phyloP scores from a whole-genome alignment of 106 monocot genomes.

The Dendrobium chrysotoxum region DNA sequence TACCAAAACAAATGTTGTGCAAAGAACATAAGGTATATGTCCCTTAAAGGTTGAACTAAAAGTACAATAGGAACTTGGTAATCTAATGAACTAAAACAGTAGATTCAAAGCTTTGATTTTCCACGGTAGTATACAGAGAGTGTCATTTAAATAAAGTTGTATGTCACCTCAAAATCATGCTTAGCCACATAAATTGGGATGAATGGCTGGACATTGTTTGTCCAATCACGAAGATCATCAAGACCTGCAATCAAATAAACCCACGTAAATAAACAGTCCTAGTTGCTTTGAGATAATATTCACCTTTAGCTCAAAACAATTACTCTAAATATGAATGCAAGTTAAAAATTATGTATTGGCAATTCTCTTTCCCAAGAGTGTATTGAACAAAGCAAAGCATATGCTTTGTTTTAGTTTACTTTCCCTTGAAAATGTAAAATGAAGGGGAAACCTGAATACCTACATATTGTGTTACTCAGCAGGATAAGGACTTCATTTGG shows the following conservation, averaged over 20 bases:
- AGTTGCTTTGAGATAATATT: constrained; percentile 4
- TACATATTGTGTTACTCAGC: neutral
- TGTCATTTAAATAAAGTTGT: neutral
- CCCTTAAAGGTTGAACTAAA: neutral
- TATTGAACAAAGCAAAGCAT: neutral
- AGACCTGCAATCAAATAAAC: constrained; percentile 50
- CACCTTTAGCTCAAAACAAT: neutral
- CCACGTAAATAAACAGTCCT: neutral
- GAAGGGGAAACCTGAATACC: neutral
- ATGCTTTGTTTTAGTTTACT: neutral
- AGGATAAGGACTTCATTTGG: too few relatives aligned
- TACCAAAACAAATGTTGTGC: neutral
- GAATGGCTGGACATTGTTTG: constrained; percentile 84
- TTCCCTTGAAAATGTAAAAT: neutral
- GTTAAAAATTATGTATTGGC: neutral
- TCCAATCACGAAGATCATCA: constrained; percentile 99
- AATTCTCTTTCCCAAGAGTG: too few relatives aligned
- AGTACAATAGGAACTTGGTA: neutral
- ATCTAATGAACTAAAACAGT: neutral
- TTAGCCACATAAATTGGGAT: constrained; percentile 82
- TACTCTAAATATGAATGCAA: neutral
- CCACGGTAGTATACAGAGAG: neutral
- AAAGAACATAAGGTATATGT: neutral
- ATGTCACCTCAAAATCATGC: constrained; percentile 86
- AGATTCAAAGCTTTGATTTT: neutral